These are phyloP conservation scores for Eutrema japonicum DNA, from an alignment of 345 rosid genomes.

Conservation along the genomic window DNA sequence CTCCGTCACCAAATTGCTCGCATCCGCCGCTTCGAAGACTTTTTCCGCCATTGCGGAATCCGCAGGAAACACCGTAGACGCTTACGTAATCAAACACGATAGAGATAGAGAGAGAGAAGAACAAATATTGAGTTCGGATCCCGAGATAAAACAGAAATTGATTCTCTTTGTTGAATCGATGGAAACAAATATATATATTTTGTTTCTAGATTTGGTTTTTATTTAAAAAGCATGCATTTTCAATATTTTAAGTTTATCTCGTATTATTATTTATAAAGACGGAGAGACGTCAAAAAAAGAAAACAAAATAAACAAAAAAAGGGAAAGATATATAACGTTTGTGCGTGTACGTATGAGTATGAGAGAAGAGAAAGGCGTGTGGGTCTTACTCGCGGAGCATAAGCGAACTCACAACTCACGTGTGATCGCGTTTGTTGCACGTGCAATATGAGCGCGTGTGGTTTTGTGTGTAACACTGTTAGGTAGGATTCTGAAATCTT, in stretches of 20 bases:
- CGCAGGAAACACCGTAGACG: not conserved
- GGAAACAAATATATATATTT: not conserved
- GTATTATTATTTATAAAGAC: not conserved
- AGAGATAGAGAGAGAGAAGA: not conserved
- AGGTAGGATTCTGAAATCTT: not conserved
- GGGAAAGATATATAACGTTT: not conserved
- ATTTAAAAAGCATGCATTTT: too few species aligned
- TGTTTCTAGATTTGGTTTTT: not conserved
- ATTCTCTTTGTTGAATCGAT: not conserved
- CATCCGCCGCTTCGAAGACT: slow-evolving; percentile 60
- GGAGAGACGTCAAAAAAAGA: not conserved
- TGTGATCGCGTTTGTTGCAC: slow-evolving; percentile 25
- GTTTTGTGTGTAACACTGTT: not conserved
- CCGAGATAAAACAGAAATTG: not conserved
- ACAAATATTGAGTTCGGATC: slow-evolving; percentile 6
- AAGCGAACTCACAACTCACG: slow-evolving; percentile 36
- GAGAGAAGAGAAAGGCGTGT: slow-evolving; percentile 37
- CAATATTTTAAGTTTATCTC: too few species aligned
- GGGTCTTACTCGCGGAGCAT: slow-evolving; percentile 37
- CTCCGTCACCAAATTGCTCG: slow-evolving; percentile 52
- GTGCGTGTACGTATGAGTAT: slow-evolving; percentile 27
- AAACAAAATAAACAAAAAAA: not conserved
- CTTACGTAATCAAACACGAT: slow-evolving; percentile 27
- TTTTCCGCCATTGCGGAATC: slow-evolving; percentile 42
- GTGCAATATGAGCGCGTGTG: not conserved